Evolutionary conservation across 1,284 basidiomycete genomes (phyloP), one percentile per base, ranked within the genome.

Genomic region (Amylostereum chailletii): DNA sequence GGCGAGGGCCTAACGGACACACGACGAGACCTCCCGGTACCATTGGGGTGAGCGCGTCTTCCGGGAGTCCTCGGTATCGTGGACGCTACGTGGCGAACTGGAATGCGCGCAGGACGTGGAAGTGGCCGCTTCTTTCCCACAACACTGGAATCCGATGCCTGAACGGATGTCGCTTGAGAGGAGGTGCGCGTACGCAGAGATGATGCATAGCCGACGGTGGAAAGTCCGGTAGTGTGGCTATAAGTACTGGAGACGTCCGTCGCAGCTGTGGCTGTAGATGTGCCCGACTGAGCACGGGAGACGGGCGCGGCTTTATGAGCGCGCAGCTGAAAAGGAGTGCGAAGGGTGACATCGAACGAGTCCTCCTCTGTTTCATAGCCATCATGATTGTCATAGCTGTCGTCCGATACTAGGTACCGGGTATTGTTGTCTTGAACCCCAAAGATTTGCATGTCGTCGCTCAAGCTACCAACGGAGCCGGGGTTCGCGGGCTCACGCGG

Each of bases 281-380:
- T 32, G 38, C 54, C 56, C 11, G 55, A 56, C 34, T 53, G 51
- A 6, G 48, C 48, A 34, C 56, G 57, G 7, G 48, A 53, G 38
- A 59, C 44, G 5, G 51, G 52, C n/a, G 40, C 50, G 38, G 47
- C 50, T 32, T 34, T 54, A 46, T 45, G 51, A 37, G 46, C 55
- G 47, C 59, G 53, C 38, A 61, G 57, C 49, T 63, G 62, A 53
- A 69, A 59, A 7, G 85, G 85, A 4, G 85, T 86, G 50, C 71
- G 76, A 51, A 87, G 66, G 0, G 85, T 86, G 34, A 77, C 65
- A 51, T 86, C 71, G 57, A 85, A 83, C 47, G 76, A 75, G 53
- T 82, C 79, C 52, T 85, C 81, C 29, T 74, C 73, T 8, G 76
- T 67, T 33, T 63, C 63, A 39, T 64, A 72, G 27, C 70, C 70